Evolutionary conservation across 129 eudicot genomes (phyloP).

Genomic region (Lonicera japonica): DNA sequence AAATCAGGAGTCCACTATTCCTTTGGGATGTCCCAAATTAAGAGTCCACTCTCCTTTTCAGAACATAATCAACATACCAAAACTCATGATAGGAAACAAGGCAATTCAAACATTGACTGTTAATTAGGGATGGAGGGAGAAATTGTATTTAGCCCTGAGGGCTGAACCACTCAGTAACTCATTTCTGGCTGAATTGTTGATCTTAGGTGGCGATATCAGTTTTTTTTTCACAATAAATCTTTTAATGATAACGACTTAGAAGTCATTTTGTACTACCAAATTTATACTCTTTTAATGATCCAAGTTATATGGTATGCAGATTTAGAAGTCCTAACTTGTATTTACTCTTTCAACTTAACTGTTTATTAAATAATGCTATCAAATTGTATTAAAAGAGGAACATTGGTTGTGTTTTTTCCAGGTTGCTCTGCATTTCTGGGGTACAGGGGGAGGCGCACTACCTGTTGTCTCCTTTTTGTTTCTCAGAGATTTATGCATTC

Average conservation of each 20-base stretch:
- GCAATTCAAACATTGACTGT: too few species aligned
- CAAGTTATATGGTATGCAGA: background rate
- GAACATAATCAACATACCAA: too few species aligned
- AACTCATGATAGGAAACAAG: too few species aligned
- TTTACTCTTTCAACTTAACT: background rate
- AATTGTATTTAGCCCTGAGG: too few species aligned
- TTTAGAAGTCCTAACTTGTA: background rate
- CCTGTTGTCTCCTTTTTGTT: constrained; percentile 78
- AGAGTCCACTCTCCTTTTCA: too few species aligned
- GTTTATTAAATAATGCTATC: too few species aligned
- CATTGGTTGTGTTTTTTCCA: constrained; percentile 23
- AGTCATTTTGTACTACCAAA: background rate
- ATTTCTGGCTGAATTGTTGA: too few species aligned
- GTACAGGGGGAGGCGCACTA: constrained; percentile 88
- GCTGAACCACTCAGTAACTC: too few species aligned
- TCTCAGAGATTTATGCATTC: constrained; percentile 71
- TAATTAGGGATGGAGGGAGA: too few species aligned
- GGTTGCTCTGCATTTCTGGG: constrained; percentile 98
- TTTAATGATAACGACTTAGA: background rate
- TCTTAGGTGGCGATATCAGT: background rate
- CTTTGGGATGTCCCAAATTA: too few species aligned
- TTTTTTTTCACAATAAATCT: background rate
- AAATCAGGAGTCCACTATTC: too few species aligned
- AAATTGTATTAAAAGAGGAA: background rate
- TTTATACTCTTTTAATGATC: background rate